These are phyloP conservation scores for Trametes cingulata DNA, from an alignment of 768 basidiomycete species.

Conservation along the genomic window DNA sequence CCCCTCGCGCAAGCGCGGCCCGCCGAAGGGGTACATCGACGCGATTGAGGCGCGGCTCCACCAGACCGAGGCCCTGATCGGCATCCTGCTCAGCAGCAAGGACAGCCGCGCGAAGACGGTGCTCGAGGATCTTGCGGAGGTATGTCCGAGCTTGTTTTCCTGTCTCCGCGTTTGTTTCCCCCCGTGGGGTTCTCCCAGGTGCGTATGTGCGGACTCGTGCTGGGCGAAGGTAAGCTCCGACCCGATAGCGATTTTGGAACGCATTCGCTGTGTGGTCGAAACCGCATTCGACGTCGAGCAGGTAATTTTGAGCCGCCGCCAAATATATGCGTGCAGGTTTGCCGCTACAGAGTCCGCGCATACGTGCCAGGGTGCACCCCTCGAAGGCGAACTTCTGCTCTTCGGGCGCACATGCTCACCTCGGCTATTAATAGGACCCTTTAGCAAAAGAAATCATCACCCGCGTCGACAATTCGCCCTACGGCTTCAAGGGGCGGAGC, in stretches of 20 bases:
- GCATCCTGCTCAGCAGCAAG: conserved; percentile 64
- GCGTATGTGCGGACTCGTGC: neutral
- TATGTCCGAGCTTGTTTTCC: conserved; percentile 17
- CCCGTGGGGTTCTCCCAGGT: neutral
- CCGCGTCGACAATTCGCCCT: conserved; percentile 79
- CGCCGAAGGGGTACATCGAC: conserved; percentile 94
- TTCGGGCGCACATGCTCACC: neutral
- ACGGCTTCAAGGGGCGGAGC: conserved; percentile 73
- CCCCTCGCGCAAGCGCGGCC: conserved; percentile 80
- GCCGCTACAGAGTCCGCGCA: no score
- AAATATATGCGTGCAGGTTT: no score
- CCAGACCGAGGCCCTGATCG: conserved; percentile 87
- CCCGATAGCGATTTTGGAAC: no score
- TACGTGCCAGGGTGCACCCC: no score
- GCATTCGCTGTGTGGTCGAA: no score
- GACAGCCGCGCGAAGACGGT: conserved; percentile 40
- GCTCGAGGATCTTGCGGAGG: conserved; percentile 40
- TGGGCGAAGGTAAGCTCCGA: no score
- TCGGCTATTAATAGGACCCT: conserved; percentile 51
- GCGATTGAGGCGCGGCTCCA: conserved; percentile 90
- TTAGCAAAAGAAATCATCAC: conserved; percentile 79
- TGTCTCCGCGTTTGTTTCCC: neutral
- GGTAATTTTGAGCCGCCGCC: no score
- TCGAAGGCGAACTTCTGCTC: neutral
- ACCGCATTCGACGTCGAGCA: no score